Evolutionary conservation across 2,329 filamentous ascomycete genomes (phyloP), one percentile per base, ranked within the genome.

Genomic region (Verticillium zaregamsianum): DNA sequence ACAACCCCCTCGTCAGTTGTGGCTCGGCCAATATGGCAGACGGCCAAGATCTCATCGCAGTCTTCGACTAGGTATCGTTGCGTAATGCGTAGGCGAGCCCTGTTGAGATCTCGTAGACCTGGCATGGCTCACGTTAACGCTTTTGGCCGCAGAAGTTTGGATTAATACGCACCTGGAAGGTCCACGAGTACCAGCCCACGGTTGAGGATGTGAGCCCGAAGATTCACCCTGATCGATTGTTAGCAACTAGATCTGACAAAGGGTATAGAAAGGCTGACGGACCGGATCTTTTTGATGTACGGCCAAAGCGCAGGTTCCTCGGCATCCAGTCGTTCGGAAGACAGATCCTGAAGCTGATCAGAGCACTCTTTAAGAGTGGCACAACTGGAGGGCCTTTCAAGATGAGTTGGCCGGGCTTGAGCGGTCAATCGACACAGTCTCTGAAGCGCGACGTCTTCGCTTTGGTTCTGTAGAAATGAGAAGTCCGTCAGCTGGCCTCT

Each of bases 161-260:
- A 1, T 25, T 37, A 5, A 1, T 12, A 64, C 67, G 25, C 71
- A 80, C 79, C 79, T 31, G 80, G 80, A 20, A 83, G 73, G 62
- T 83, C 80, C 0, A 80, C 80, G 7, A 83, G 72, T 4, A 82
- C 67, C 1, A 83, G 71, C 0, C 80, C 81, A 59, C 76, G 79
- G 61, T 78, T 80, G 9, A 83, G 66, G 20, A 83, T 80, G 62
- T 80, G 69, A 0, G 80, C 74, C 15, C 78, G 76, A 12, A 76
- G 64, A 49, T 70, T 78, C 0, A 83, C 78, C 58, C 79, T 81
- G 40, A 20, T 14, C 8, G 39, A 9, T 8, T 7, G 17, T 45
- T 20, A 45, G 45, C 20, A 23, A 25, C 33, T 2, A 14, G 33
- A 35, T 3, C 9, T 14, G 33, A 35, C 4, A 14, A 35, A 14